Base-by-base conservation (phyloP, 176 grass and related monocot species). In the Neostapfia colusana region DNA sequence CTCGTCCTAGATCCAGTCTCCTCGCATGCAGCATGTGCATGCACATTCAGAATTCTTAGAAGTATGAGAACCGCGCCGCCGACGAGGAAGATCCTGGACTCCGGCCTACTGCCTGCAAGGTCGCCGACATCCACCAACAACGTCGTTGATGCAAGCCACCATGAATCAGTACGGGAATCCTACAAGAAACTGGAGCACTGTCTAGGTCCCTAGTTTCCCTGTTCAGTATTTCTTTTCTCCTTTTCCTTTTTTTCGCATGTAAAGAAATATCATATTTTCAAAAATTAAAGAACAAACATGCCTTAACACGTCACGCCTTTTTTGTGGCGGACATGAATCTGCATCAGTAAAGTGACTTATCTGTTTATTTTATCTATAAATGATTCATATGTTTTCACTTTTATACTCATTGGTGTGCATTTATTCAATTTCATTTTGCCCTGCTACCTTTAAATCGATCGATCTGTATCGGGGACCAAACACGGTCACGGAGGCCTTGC, bases 1-100 rank as follows among this genome's bases (percentile, higher is more conserved):
- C 79, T 57, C 79, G 67, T 55, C 18, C 37, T 21, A 64, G 82
- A 71, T 78, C 57, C 67, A 15, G 67, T 82, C 67, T 65, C 70
- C 41, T 73, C 11, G 35, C 38, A 24, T 43, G 60, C 45, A 70
- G 45, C 74, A 65, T 64, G 75, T 66, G 75, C 54, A 40, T 69
- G 58, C 44, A 40, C 31, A 31, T 31, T 39, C 28, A 27, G 0
- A 11, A 57, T 23, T 39, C 31, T 59, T 16, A 44, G 58, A 44
- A 45, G 58, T 9, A 27, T 31, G 3, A 39, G 69, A 63, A 39
- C 10, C 58, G 24, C 80, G 36, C 46, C 46, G 24, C 58, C 39
- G 59, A 51, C 17, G 69, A 73, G 5, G 64, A 73, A 39, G 69
- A 64, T 70, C 42, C 34, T 38, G 58, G 69, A 36, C 69, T 72